Evolutionary conservation across 805 yeast species (phyloP).

Genomic region (Lachancea nothofagi): DNA sequence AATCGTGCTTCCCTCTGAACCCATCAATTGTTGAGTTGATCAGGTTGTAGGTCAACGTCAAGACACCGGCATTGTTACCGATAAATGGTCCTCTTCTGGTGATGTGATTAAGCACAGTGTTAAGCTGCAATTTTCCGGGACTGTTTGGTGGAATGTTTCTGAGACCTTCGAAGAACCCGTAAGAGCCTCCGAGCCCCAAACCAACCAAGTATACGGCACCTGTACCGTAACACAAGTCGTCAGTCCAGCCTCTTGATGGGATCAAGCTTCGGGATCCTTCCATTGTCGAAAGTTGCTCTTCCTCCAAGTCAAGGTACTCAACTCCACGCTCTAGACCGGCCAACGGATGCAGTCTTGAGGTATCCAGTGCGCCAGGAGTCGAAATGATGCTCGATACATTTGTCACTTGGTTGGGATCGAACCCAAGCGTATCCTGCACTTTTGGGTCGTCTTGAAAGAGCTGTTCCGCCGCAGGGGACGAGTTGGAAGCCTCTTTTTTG

Average conservation of each 20-base stretch:
- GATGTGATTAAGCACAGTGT: conserved; percentile 84
- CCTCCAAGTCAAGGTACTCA: conserved; percentile 86
- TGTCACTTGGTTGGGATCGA: conserved; percentile 58
- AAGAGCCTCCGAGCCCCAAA: conserved; percentile 82
- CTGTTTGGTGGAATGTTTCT: conserved; percentile 68
- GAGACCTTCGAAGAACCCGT: conserved; percentile 84
- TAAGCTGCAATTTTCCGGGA: conserved; percentile 75
- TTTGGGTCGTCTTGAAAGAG: conserved; percentile 17
- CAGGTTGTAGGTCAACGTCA: conserved; percentile 84
- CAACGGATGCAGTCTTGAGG: conserved; percentile 77
- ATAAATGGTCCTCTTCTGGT: conserved; percentile 94
- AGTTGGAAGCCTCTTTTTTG: conserved; percentile 7
- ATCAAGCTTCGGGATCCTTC: conserved; percentile 87
- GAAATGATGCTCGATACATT: conserved; percentile 60
- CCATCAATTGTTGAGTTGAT: conserved; percentile 74
- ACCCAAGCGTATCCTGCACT: conserved; percentile 38
- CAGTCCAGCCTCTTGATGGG: conserved; percentile 97
- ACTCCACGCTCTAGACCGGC: conserved; percentile 88
- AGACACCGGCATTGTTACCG: conserved; percentile 93
- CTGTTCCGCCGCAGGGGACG: conserved; percentile 14
- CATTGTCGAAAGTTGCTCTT: conserved; percentile 64
- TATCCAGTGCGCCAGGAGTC: conserved; percentile 58
- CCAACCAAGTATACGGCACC: conserved; percentile 89
- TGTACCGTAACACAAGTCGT: conserved; percentile 95
- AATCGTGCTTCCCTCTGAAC: conserved; percentile 85